Evolutionary conservation across 306 rosid species (phyloP).

Genomic region (Purshia tridentata): DNA sequence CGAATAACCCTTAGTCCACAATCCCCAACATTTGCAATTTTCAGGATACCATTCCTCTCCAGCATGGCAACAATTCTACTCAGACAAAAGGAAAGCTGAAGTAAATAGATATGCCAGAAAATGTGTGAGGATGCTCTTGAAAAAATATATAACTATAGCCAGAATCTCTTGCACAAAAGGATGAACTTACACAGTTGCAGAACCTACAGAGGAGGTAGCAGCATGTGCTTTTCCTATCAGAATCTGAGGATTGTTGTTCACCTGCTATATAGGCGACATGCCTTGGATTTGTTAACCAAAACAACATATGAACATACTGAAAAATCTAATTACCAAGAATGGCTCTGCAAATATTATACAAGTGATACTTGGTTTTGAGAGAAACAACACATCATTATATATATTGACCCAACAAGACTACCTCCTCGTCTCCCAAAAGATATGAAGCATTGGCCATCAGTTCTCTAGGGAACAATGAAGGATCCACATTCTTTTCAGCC

Average conservation of each 20-base stretch:
- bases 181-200: constrained; percentile 84
- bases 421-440: constrained; percentile 69
- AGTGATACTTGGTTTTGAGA: too few species aligned
- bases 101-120: constrained; percentile 10
- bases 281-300: constrained; percentile 20
- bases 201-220: constrained; percentile 76
- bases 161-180: background rate
- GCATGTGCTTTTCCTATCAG: constrained; percentile 89
- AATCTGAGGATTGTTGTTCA: constrained; percentile 73
- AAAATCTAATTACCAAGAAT: background rate
- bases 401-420: constrained; percentile 21
- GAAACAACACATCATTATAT: background rate
- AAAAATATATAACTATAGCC: background rate
- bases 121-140: background rate
- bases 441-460: constrained; percentile 64
- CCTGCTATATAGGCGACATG: constrained; percentile 49
- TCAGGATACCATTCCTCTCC: constrained; percentile 77
- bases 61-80: constrained; percentile 75
- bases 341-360: background rate
- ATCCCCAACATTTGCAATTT: constrained; percentile 91
- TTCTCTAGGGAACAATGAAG: constrained; percentile 80
- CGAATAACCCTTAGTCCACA: constrained; percentile 81
- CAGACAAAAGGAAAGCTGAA: constrained; percentile 18
- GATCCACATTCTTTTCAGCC: constrained; percentile 90
- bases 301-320: constrained; percentile 3